These are phyloP conservation scores for Colletotrichum lini DNA, from an alignment of 2,329 filamentous ascomycete species.

Conservation along the genomic window DNA sequence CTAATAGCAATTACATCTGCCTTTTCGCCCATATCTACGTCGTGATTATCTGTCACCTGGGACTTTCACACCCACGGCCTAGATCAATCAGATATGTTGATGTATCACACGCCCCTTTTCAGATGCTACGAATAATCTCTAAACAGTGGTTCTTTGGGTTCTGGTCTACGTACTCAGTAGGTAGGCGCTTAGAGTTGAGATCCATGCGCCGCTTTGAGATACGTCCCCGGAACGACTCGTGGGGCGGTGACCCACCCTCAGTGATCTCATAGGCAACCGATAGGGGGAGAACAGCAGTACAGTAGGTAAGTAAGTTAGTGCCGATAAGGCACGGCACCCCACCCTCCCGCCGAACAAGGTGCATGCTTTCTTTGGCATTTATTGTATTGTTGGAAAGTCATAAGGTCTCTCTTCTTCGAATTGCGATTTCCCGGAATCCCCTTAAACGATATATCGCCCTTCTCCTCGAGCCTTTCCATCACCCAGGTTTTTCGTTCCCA, in stretches of 20 bases:
- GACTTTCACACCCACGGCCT: too few relatives aligned
- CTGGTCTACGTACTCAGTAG: background rate
- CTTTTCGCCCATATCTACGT: background rate
- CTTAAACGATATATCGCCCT: background rate
- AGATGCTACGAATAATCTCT: background rate
- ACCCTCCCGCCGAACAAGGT: conserved; percentile 17
- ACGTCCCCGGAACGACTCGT: conserved; percentile 18
- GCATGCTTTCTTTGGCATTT: background rate
- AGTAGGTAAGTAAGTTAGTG: background rate
- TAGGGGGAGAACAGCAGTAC: conserved; percentile 22
- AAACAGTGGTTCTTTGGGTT: background rate
- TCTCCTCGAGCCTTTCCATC: background rate
- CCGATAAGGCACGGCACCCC: conserved; percentile 30
- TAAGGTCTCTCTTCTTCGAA: background rate
- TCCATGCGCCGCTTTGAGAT: background rate
- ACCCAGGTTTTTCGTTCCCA: background rate
- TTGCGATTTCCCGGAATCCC: background rate
- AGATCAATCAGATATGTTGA: background rate
- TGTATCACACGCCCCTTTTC: too few relatives aligned
- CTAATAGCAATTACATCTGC: conserved; percentile 35
- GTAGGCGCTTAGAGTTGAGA: too few relatives aligned
- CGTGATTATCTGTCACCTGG: background rate
- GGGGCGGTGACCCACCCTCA: conserved; percentile 13
- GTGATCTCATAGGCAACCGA: conserved; percentile 42
- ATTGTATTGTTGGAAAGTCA: background rate